Conservation (phyloP, 1,139 yeast genomes). For the Debaryomyces udenii region DNA sequence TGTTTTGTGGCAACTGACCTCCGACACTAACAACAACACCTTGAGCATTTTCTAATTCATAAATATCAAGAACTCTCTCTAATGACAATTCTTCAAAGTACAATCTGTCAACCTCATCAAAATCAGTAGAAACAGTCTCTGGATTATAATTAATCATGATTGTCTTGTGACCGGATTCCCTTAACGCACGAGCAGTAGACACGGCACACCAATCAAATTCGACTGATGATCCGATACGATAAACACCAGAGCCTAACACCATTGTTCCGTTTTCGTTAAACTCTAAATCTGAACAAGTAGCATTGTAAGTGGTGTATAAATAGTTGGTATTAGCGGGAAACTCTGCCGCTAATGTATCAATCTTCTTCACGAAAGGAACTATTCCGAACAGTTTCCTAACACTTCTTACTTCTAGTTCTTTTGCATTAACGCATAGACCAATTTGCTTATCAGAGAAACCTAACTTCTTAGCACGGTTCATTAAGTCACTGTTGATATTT, state of each 20-base stretch:
- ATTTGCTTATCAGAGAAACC: slow-evolving; percentile 97
- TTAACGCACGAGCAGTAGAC: slow-evolving; percentile 90
- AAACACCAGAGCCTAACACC: slow-evolving; percentile 97
- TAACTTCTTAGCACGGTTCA: slow-evolving; percentile 83
- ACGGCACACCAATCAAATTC: slow-evolving; percentile 99
- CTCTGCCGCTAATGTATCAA: slow-evolving; percentile 97
- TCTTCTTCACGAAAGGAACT: slow-evolving; percentile 91
- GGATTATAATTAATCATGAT: slow-evolving; percentile 98
- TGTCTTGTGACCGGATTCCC: slow-evolving; percentile 85
- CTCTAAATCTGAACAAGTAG: slow-evolving; percentile 78
- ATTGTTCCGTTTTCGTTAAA: slow-evolving; percentile 90
- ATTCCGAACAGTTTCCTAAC: slow-evolving; percentile 78
- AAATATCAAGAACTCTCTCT: slow-evolving; percentile 96
- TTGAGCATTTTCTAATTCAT: slow-evolving; percentile 84
- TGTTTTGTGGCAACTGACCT: slow-evolving; percentile 97
- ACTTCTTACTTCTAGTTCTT: slow-evolving; percentile 79
- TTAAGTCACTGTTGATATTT: slow-evolving; percentile 65
- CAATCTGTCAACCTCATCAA: slow-evolving; percentile 95
- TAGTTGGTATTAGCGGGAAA: slow-evolving; percentile 98
- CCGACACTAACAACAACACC: slow-evolving; percentile 97
- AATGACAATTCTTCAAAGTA: slow-evolving; percentile 93
- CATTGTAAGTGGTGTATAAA: slow-evolving; percentile 94
- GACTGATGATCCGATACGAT: slow-evolving; percentile 97
- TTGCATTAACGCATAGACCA: slow-evolving; percentile 67
- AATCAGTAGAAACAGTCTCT: slow-evolving; percentile 97